Evolutionary conservation across 1,284 basidiomycete species (phyloP), one percentile per base, ranked within the genome.

Genomic region (Ganoderma meredithae): DNA sequence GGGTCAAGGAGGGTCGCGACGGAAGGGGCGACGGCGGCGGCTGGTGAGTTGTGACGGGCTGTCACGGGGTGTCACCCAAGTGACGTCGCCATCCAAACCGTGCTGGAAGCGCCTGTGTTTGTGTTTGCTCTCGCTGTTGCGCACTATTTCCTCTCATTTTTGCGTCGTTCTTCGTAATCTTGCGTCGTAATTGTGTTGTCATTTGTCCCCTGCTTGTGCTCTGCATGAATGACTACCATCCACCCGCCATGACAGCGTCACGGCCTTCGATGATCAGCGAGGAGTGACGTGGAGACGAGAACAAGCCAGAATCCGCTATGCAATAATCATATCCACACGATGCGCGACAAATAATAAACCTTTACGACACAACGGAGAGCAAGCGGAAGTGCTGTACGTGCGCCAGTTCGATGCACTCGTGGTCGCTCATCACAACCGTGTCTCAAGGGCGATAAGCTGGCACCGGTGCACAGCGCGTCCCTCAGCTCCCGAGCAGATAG

Each of bases 391-490:
- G 62, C 63, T 47, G 71, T 68, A 68, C 52, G 66, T 72, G 66
- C 64, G 62, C 64, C 43, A 56, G 47, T 55, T 43, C 19, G 15
- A 52, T 56, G 53, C 41, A 13, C 33, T 49, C 33, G 6, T 36
- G 58, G 31, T 67, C 47, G 62, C 65, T 69, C 62, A 66, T 70
- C 62, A 64, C 65, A 53, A 39, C 60, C 49, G 40, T 63, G 53
- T 62, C 52, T 49, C 60, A 69, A 61, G 61, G 71, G 71, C 66
- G 71, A 72, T 72, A 66, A 58, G 58, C 47, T 68, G 71, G 68
- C 59, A 52, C 17, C 36, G 62, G 49, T 66, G 52, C 53, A 39
- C 44, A 65, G 63, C 58, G 43, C 33, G 39, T 49, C 65, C 64
- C 17, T 55, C 39, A 47, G 59, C 15, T n/a, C 53, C 31, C 59